A percentile compares a stretch with the other conserved stretches of the same genome.
Evolutionary conservation across 225 moss, liverwort and hornwort species (phyloP).

Genomic region (Asterella californica): DNA sequence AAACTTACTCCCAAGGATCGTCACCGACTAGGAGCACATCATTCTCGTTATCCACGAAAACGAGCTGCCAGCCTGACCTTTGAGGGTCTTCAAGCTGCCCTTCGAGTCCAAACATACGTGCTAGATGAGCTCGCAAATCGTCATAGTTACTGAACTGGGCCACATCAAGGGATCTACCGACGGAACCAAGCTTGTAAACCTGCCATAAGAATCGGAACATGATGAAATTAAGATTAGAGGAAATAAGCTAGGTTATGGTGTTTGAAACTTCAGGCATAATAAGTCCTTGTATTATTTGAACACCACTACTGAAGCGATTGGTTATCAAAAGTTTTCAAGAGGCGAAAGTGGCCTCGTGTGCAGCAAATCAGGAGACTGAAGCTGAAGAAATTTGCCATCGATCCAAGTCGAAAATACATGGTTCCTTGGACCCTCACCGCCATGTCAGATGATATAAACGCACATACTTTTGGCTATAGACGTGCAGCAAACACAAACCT

Average conservation of each 20-base stretch:
- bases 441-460: background rate
- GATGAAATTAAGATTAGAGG: too few species aligned
- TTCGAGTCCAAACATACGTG: slow-evolving; percentile 77
- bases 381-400: too few species aligned
- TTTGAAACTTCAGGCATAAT: too few species aligned
- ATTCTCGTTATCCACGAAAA: slow-evolving; percentile 89
- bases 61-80: slow-evolving; percentile 80
- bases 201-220: slow-evolving; percentile 21
- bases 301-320: background rate
- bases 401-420: too few species aligned
- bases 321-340: background rate
- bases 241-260: too few species aligned
- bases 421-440: too few species aligned
- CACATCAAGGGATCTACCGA: slow-evolving; percentile 89
- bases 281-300: too few species aligned
- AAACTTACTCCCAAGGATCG: slow-evolving; percentile 99
- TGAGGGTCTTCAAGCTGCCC: slow-evolving; percentile 80
- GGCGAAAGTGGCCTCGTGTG: background rate
- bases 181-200: slow-evolving; percentile 88
- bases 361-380: background rate
- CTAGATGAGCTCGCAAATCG: slow-evolving; percentile 70
- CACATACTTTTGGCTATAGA: background rate
- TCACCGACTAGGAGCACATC: slow-evolving; percentile 90
- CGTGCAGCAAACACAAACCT: slow-evolving; percentile 38
- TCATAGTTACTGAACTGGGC: slow-evolving; percentile 71